phyloP scores from a whole-genome alignment of 257 asterid species.

The Lavandula angustifolia region DNA sequence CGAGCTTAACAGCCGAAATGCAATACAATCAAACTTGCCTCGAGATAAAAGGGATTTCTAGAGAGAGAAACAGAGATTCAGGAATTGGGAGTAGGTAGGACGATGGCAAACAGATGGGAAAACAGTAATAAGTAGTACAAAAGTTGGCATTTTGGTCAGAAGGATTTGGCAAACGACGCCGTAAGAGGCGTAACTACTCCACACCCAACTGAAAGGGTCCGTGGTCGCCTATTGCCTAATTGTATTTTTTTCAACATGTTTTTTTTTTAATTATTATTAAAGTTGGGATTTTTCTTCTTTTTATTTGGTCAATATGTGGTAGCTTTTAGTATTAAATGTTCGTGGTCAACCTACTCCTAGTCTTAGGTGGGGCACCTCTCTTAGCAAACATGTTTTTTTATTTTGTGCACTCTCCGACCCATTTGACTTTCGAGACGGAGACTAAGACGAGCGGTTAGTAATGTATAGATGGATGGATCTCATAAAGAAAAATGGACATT shows the following conservation, averaged over 20 bases:
- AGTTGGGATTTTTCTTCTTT: too few relatives aligned
- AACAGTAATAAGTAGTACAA: neutral
- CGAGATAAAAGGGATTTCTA: slow-evolving; percentile 34
- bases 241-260: neutral
- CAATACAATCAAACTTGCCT: slow-evolving; percentile 27
- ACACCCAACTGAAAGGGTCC: slow-evolving; percentile 37
- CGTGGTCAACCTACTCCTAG: too few relatives aligned
- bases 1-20: slow-evolving; percentile 19
- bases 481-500: too few relatives aligned
- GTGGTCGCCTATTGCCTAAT: slow-evolving; percentile 34
- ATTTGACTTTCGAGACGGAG: too few relatives aligned
- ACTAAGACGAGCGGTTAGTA: too few relatives aligned
- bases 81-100: slow-evolving; percentile 34
- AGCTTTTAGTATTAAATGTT: too few relatives aligned
- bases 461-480: too few relatives aligned
- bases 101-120: slow-evolving; percentile 22
- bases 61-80: slow-evolving; percentile 28
- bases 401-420: too few relatives aligned
- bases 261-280: neutral
- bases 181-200: slow-evolving; percentile 35
- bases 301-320: too few relatives aligned
- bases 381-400: too few relatives aligned
- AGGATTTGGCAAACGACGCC: slow-evolving; percentile 32
- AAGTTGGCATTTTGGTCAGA: slow-evolving; percentile 26
- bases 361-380: too few relatives aligned